phyloP scores from a whole-genome alignment of 1,284 basidiomycete genomes.

The Trichosporon ovoides region DNA sequence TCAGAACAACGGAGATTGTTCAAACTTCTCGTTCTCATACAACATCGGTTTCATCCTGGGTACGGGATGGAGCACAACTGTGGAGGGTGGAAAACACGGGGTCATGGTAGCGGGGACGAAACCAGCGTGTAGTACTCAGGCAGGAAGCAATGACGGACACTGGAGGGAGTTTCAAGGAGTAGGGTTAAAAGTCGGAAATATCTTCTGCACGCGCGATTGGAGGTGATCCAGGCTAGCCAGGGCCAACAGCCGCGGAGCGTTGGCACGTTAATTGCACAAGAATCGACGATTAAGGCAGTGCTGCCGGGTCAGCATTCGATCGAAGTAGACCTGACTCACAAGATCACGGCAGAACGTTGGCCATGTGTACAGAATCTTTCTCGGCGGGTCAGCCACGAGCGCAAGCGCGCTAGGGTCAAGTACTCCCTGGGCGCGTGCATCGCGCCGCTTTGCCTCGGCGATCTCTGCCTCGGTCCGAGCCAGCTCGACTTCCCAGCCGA shows the following conservation, averaged over 20 bases:
- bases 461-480: conserved; percentile 34
- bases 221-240: too few species aligned
- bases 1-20: background rate
- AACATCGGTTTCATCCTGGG: background rate
- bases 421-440: conserved; percentile 23
- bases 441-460: conserved; percentile 16
- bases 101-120: background rate
- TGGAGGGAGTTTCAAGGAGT: too few species aligned
- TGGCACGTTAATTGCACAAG: conserved; percentile 32
- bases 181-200: too few species aligned
- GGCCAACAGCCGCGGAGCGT: too few species aligned
- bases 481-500: conserved; percentile 85
- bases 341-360: conserved; percentile 47
- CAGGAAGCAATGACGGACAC: background rate
- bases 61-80: background rate
- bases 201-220: too few species aligned
- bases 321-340: conserved; percentile 28
- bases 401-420: conserved; percentile 22
- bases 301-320: conserved; percentile 16
- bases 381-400: conserved; percentile 20
- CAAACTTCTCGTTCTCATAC: background rate
- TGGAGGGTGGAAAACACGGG: background rate
- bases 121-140: too few species aligned
- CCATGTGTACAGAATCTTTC: conserved; percentile 43
- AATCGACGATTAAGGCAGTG: conserved; percentile 39